Evolutionary conservation across 148 eudicot species (phyloP).

Genomic region (Hydrangea macrophylla): DNA sequence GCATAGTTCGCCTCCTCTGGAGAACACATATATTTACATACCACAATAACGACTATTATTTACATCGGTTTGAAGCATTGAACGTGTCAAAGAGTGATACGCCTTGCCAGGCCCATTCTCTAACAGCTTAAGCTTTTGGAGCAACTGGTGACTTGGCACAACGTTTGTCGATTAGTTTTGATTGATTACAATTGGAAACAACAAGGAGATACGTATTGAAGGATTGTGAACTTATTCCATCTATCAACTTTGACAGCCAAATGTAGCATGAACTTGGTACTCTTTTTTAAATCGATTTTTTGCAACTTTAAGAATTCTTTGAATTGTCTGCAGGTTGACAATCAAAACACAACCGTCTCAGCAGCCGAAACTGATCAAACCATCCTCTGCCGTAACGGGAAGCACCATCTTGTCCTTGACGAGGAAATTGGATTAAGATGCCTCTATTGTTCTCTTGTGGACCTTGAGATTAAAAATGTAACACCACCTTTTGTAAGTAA

Average conservation of each 20-base stretch:
- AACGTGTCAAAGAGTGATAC: too few species aligned
- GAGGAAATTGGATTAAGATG: constrained; percentile 41
- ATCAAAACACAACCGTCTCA: constrained; percentile 7
- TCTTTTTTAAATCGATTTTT: neutral
- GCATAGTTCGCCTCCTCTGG: too few species aligned
- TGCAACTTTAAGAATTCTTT: neutral
- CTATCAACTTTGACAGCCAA: too few species aligned
- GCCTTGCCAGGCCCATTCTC: too few species aligned
- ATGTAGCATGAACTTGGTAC: neutral
- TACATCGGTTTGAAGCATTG: too few species aligned
- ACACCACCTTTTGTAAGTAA: constrained; percentile 11
- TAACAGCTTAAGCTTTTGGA: too few species aligned
- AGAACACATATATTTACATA: too few species aligned
- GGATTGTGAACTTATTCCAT: too few species aligned
- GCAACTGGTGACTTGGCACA: too few species aligned
- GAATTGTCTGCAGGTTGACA: constrained; percentile 22
- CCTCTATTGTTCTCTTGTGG: constrained; percentile 25
- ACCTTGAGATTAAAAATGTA: constrained; percentile 28
- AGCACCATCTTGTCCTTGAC: constrained; percentile 36
- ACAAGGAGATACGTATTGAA: neutral
- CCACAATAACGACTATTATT: too few species aligned
- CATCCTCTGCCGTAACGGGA: constrained; percentile 29
- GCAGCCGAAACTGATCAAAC: constrained; percentile 1
- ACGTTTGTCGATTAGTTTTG: neutral
- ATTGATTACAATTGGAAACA: too few species aligned